Evolutionary conservation across 2,329 filamentous ascomycete genomes (phyloP).

Genomic region (Gaeumannomyces sp.): DNA sequence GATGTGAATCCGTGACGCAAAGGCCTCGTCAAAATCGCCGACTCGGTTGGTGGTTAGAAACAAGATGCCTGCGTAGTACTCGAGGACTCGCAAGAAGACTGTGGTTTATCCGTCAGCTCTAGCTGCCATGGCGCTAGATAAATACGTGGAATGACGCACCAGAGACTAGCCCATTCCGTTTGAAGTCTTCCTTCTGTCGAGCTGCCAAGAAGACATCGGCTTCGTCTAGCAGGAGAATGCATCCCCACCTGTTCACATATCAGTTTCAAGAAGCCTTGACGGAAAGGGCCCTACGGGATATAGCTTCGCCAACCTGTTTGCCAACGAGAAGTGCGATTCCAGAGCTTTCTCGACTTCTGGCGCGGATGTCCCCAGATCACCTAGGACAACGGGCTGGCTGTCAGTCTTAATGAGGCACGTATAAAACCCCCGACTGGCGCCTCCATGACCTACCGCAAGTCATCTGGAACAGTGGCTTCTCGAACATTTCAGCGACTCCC

Average conservation of each 20-base stretch:
- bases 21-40: constrained; percentile 35
- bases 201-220: constrained; percentile 20
- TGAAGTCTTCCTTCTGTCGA: constrained; percentile 18
- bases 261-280: too few species aligned
- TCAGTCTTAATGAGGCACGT: too few species aligned
- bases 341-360: constrained; percentile 23
- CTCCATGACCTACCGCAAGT: constrained; percentile 8
- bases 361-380: constrained; percentile 27
- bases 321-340: constrained; percentile 18
- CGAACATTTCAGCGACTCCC: constrained; percentile 18
- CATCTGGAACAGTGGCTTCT: constrained; percentile 13
- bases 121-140: background rate
- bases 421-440: too few species aligned
- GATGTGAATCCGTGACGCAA: constrained; percentile 31
- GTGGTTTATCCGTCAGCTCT: too few species aligned
- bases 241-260: constrained; percentile 15
- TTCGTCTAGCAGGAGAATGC: constrained; percentile 20
- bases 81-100: constrained; percentile 30
- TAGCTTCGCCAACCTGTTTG: constrained; percentile 2
- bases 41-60: constrained; percentile 37
- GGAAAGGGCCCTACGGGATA: too few species aligned
- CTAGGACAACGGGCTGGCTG: constrained; percentile 10
- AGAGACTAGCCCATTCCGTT: constrained; percentile 27
- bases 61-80: constrained; percentile 31
- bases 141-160: constrained; percentile 2